Conservation (phyloP, 768 basidiomycete species). For the Collybiopsis confluens region DNA sequence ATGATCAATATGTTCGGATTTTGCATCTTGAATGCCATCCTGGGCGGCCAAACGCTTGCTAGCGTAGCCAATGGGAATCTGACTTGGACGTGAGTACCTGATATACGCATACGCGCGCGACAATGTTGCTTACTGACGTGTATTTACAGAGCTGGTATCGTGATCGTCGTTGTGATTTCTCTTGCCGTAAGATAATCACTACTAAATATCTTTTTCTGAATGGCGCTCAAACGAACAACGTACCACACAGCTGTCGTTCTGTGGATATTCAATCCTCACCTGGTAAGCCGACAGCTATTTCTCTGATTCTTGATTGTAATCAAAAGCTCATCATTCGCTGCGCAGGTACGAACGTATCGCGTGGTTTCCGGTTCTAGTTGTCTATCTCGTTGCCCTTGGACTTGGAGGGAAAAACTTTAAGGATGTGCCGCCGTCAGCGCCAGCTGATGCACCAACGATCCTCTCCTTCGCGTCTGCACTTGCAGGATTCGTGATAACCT, state of each 20-base stretch:
- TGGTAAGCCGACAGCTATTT: slow-evolving; percentile 25
- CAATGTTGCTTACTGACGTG: background rate
- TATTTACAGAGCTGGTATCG: slow-evolving; percentile 68
- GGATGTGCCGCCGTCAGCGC: slow-evolving; percentile 40
- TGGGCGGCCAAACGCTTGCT: slow-evolving; percentile 56
- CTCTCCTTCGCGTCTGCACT: slow-evolving; percentile 67
- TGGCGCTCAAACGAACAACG: background rate
- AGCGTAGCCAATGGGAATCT: slow-evolving; percentile 36
- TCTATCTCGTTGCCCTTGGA: slow-evolving; percentile 67
- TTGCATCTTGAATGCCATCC: slow-evolving; percentile 65
- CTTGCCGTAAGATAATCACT: slow-evolving; percentile 47
- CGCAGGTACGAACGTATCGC: slow-evolving; percentile 63
- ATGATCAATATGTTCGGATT: slow-evolving; percentile 64
- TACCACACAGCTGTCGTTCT: slow-evolving; percentile 44
- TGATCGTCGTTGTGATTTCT: slow-evolving; percentile 67
- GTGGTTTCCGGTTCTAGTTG: slow-evolving; percentile 77
- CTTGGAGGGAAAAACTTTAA: slow-evolving; percentile 69
- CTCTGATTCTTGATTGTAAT: background rate
- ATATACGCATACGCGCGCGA: background rate
- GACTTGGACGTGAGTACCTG: slow-evolving; percentile 36
- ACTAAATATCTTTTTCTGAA: slow-evolving; percentile 23
- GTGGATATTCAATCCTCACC: slow-evolving; percentile 46
- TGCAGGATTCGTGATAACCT: slow-evolving; percentile 72
- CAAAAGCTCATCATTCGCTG: background rate
- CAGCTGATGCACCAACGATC: slow-evolving; percentile 51